These are phyloP conservation scores for Medicago arabica DNA, from an alignment of 306 rosid genomes.

Conservation along the genomic window DNA sequence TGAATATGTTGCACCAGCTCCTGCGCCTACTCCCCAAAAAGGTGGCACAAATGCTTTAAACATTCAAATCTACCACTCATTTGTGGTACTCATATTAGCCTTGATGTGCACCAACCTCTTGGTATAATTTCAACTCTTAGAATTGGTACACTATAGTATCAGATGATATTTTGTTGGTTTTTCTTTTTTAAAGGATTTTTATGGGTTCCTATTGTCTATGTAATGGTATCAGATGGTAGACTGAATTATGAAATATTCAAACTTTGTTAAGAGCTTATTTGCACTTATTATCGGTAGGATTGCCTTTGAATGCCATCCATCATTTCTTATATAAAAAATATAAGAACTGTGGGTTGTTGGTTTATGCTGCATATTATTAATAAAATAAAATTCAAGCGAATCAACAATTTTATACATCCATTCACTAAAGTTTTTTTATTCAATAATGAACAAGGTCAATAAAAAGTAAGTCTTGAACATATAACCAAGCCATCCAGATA, in stretches of 20 bases:
- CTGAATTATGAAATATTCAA: constrained; percentile 2
- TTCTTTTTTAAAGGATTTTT: too few species aligned
- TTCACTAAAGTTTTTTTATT: too few species aligned
- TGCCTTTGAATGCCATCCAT: too few species aligned
- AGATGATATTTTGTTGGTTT: neutral
- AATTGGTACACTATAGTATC: neutral
- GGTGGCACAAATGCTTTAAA: constrained; percentile 1
- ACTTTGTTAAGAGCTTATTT: neutral
- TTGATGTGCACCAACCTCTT: constrained; percentile 12
- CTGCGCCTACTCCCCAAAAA: constrained; percentile 27
- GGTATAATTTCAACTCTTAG: constrained; percentile 3
- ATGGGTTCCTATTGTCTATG: neutral
- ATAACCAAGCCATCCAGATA: too few species aligned
- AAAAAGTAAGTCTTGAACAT: too few species aligned
- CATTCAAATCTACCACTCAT: neutral
- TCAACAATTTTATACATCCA: too few species aligned
- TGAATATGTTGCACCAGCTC: constrained; percentile 18
- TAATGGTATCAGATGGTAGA: neutral
- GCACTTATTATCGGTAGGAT: neutral
- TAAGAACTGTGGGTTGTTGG: too few species aligned
- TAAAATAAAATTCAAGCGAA: too few species aligned
- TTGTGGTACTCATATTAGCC: constrained; percentile 22
- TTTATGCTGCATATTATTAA: too few species aligned
- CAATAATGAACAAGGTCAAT: too few species aligned
- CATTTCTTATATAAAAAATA: too few species aligned